Conservation (phyloP, 257 asterid species). For the Hygrophila difformis region DNA sequence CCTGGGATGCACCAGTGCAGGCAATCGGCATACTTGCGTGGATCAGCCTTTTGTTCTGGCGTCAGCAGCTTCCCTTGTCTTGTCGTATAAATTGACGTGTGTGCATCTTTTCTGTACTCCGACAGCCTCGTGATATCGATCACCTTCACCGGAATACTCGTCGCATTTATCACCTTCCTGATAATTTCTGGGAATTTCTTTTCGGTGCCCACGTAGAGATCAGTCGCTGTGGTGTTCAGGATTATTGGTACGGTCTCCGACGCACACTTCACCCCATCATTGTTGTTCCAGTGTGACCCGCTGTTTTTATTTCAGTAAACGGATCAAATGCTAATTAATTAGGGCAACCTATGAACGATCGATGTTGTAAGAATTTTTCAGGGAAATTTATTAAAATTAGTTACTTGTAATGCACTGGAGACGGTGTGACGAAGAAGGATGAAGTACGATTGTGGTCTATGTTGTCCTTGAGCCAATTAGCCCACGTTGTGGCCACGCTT, state of each 20-base stretch:
- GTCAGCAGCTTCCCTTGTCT: conserved; percentile 39
- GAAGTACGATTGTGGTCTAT: conserved; percentile 24
- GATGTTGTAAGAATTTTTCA: neutral
- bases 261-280: conserved; percentile 30
- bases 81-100: conserved; percentile 37
- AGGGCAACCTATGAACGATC: neutral
- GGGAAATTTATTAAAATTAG: conserved; percentile 5
- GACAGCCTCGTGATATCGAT: conserved; percentile 36
- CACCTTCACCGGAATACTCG: conserved; percentile 18
- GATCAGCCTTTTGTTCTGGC: conserved; percentile 32
- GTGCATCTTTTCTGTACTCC: conserved; percentile 49
- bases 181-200: conserved; percentile 22
- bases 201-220: conserved; percentile 37
- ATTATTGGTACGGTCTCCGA: conserved; percentile 30
- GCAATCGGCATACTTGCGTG: conserved; percentile 38
- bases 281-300: conserved; percentile 33
- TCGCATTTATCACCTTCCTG: conserved; percentile 16
- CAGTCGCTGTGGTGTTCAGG: conserved; percentile 18
- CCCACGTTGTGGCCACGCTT: conserved; percentile 40
- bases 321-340: too few relatives aligned
- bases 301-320: neutral
- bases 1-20: conserved; percentile 52
- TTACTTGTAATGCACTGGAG: conserved; percentile 39
- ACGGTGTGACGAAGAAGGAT: conserved; percentile 42
- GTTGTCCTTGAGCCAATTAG: conserved; percentile 27